Evolutionary conservation across 352 stramenopile genomes (phyloP), one percentile per base, ranked within the genome.

Genomic region (Thraustotheca clavata): DNA sequence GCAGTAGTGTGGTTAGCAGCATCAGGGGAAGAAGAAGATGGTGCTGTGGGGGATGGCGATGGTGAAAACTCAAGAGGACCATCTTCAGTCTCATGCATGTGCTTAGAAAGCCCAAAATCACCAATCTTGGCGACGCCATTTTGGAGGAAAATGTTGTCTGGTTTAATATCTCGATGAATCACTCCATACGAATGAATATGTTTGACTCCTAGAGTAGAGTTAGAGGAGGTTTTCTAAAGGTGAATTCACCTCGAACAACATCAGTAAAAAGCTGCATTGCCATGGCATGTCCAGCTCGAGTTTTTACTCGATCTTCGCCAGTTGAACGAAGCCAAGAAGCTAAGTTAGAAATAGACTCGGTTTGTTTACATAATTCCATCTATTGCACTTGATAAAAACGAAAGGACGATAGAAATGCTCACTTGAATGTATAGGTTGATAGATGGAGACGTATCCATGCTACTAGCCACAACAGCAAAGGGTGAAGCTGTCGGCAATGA

Each of bases 381-480:
- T 57, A 48, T 24, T 3, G 29, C 63, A 12, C 55, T 57, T 27
- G 54, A 24, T 9, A 8, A 70, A 74, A 7, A 80, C 75, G 48
- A 76, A 88, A 27, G 59, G 87, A 79, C 79, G 34, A 9, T 36
- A 5, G 26, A 62, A n/a, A 16, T 24, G 40, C 24, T 16, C 41
- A 90, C 89, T 63, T 92, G 83, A 49, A 92, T 92, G 60, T 86
- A 92, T 39, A 90, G 47, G 14, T 78, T 77, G 49, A 87, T 67
- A 49, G 80, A 73, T 0, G 75, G 69, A 34, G 72, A 26, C 43
- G 69, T 71, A 57, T n/a, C n/a, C n/a, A n/a, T n/a, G n/a, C n/a
- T n/a, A 72, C 48, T 54, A 76, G 57, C 26, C 46, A 32, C 35
- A 35, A 6, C 41, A 52, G 38, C 54, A 67, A n/a, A n/a, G n/a